phyloP scores from a whole-genome alignment of 225 moss, liverwort and hornwort species.

The Climacium dendroides region DNA sequence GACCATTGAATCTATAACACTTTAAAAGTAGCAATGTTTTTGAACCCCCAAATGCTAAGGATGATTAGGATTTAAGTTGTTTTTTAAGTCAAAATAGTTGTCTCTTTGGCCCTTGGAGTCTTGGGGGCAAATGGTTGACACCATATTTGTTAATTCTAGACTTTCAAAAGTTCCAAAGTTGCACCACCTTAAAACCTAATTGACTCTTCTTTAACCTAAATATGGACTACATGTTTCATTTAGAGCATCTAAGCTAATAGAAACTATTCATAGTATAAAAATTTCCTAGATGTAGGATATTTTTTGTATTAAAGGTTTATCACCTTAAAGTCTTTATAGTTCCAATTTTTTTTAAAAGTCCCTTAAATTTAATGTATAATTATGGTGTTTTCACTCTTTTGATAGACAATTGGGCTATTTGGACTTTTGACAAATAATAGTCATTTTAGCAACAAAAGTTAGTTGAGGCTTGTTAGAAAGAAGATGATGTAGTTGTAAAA shows the following conservation, averaged over 20 bases:
- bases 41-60: fast-evolving
- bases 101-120: not conserved
- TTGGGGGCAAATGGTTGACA: not conserved
- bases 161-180: too few relatives aligned
- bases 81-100: not conserved
- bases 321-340: not conserved
- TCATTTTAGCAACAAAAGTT: not conserved
- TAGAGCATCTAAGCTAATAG: too few relatives aligned
- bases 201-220: too few relatives aligned
- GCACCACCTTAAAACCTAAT: too few relatives aligned
- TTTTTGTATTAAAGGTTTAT: not conserved
- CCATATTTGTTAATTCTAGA: too few relatives aligned
- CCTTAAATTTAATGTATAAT: not conserved
- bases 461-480: not conserved
- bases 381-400: not conserved
- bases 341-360: not conserved
- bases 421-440: not conserved
- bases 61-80: fast-evolving
- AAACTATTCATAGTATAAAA: not conserved
- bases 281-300: not conserved
- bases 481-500: not conserved
- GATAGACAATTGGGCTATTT: not conserved
- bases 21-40: not conserved
- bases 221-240: too few relatives aligned
- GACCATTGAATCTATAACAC: not conserved